Evolutionary conservation across 116 monocot species (phyloP), one percentile per base, ranked within the genome.

Genomic region (Papilionanthe hybrid): DNA sequence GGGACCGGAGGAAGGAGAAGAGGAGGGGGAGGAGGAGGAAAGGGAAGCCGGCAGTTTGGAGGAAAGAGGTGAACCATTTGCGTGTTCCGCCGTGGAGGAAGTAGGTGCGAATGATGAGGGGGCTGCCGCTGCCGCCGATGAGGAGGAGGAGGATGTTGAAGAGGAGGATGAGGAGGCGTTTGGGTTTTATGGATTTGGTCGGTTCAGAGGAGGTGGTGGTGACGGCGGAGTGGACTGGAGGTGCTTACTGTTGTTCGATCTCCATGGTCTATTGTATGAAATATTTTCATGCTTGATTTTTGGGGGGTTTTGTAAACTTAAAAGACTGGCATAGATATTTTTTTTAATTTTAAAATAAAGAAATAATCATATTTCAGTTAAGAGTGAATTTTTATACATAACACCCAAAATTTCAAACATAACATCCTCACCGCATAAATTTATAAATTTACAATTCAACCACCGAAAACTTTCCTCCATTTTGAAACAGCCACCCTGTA

Each of bases 41-140:
- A 12, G 82, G 82, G 78, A 82, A 82, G 72, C 50, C 82, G 42
- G 82, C 77, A 9, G 82, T 78, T 41, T 82, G 78, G 55, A 82
- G 82, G 58, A 72, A 42, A 43, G 71, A 20, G 9, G 77, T 22
- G 71, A 82, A 72, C 82, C 82, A 82, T 12, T 82, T 41, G 43
- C 77, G 77, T 71, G 13, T 37, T 2, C 78, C 82, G 25, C 82
- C 82, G 45, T 72, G 78, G 22, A 65, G 41, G 82, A 82, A 82
- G 72, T 82, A 82, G 77, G 72, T 12, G 72, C 82, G 77, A 55
- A 72, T 8, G 43, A 72, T 18, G 17, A 82, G 17, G 43, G 78
- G 53, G 9, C 72, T 43, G 29, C 78, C 82, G 82, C 11, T 57
- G 71, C 63, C 41, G 72, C 82, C 82, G 28, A 78, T n/a, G 27